Conservation (phyloP, 2,329 filamentous ascomycete genomes). For the Fusarium subtropicale region DNA sequence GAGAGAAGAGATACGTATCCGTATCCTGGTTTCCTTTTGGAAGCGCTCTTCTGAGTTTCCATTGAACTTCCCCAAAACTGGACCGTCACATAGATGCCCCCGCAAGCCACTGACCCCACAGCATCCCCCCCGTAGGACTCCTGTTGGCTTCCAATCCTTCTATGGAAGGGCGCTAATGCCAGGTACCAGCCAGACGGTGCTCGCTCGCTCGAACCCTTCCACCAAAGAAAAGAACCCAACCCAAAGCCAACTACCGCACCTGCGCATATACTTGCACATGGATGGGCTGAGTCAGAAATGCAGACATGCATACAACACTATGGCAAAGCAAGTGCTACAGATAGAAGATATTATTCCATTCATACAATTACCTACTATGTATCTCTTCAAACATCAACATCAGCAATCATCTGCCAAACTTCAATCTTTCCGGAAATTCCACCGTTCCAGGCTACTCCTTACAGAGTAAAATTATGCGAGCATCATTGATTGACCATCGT, state of each 20-base stretch:
- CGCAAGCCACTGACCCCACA: constrained; percentile 39
- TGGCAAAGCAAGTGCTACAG: neutral
- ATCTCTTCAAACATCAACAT: neutral
- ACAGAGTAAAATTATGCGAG: constrained; percentile 11
- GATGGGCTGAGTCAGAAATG: neutral
- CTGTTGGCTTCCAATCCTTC: constrained; percentile 30
- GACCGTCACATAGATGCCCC: constrained; percentile 26
- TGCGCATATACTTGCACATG: constrained; percentile 1
- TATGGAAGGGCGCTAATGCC: constrained; percentile 42
- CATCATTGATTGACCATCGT: constrained; percentile 21
- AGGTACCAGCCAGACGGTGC: constrained; percentile 42
- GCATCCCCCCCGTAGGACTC: constrained; percentile 11
- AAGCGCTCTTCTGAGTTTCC: neutral
- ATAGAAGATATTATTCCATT: neutral
- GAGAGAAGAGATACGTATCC: constrained; percentile 21
- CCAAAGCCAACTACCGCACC: constrained; percentile 19
- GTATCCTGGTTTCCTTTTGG: constrained; percentile 14
- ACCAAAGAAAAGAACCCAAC: constrained; percentile 28
- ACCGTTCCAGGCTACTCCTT: constrained; percentile 9
- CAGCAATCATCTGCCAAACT: constrained; percentile 4
- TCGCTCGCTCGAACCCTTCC: constrained; percentile 29
- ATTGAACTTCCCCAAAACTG: constrained; percentile 27
- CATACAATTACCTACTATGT: neutral
- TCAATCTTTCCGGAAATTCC: neutral
- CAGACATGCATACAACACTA: neutral